Evolutionary conservation across 108 stramenopile species (phyloP).

Genomic region (Skeletonema potamos): DNA sequence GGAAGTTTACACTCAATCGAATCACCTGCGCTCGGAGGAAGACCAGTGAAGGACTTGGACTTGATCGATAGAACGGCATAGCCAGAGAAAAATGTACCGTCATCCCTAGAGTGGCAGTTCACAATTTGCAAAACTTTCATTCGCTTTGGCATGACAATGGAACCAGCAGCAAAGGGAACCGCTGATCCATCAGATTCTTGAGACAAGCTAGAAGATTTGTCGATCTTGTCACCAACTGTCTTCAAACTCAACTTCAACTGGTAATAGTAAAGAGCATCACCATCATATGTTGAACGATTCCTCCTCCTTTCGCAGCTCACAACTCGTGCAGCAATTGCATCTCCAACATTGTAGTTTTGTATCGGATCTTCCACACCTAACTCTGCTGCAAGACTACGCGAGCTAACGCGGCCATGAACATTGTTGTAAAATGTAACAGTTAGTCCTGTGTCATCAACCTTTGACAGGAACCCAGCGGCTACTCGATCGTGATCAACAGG

Average conservation of each 20-base stretch:
- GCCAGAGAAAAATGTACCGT: slow-evolving; percentile 64
- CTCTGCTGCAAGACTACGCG: slow-evolving; percentile 67
- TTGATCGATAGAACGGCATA: slow-evolving; percentile 79
- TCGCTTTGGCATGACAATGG: slow-evolving; percentile 62
- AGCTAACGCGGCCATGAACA: slow-evolving; percentile 73
- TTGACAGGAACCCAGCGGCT: slow-evolving; percentile 75
- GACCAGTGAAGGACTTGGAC: slow-evolving; percentile 63
- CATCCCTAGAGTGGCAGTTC: slow-evolving; percentile 42
- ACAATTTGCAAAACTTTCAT: slow-evolving; percentile 79
- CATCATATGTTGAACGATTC: slow-evolving; percentile 28
- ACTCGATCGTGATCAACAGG: slow-evolving; percentile 35
- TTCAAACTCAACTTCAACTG: slow-evolving; percentile 40
- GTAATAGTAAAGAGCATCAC: slow-evolving; percentile 28
- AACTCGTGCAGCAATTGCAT: slow-evolving; percentile 77
- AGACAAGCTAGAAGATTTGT: neutral
- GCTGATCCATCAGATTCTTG: slow-evolving; percentile 18
- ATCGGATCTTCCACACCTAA: slow-evolving; percentile 79
- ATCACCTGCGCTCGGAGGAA: slow-evolving; percentile 14
- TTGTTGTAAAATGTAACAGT: slow-evolving; percentile 85
- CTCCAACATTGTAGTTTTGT: slow-evolving; percentile 71
- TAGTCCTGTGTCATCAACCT: slow-evolving; percentile 67
- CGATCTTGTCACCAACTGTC: slow-evolving; percentile 34
- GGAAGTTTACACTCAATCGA: slow-evolving; percentile 78
- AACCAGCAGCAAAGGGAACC: slow-evolving; percentile 54
- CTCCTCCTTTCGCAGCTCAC: slow-evolving; percentile 47